These are phyloP conservation scores for Adansonia madagascariensis DNA, from an alignment of 441 rosid genomes.

Conservation along the genomic window DNA sequence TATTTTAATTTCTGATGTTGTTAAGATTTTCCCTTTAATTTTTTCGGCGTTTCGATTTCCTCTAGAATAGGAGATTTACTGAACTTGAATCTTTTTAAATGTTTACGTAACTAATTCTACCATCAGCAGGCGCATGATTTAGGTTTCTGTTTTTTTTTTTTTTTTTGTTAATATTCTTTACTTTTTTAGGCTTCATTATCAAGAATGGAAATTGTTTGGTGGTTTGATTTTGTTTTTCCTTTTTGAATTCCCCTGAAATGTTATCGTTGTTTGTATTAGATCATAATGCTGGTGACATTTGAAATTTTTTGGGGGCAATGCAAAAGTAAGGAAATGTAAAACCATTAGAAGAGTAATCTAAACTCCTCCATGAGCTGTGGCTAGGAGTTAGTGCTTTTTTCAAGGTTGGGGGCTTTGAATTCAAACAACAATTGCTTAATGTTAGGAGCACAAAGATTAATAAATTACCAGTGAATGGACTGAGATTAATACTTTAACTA, in stretches of 20 bases:
- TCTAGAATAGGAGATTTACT: conserved; percentile 1
- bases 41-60: conserved; percentile 3
- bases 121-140: background rate
- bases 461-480: background rate
- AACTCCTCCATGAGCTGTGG: background rate
- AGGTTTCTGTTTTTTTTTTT: background rate
- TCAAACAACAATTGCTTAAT: background rate
- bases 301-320: background rate
- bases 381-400: background rate
- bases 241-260: background rate
- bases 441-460: background rate
- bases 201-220: background rate
- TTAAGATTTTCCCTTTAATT: background rate
- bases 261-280: background rate
- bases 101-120: background rate
- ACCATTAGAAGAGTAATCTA: background rate
- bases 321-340: background rate
- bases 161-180: background rate
- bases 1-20: background rate
- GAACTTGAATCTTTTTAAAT: conserved; percentile 10
- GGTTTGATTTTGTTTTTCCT: background rate
- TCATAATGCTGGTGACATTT: background rate
- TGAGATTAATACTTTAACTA: background rate
- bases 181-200: background rate
- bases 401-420: background rate